Conservation (phyloP, 2,329 filamentous ascomycete species). For the Colletotrichum higginsianum region DNA sequence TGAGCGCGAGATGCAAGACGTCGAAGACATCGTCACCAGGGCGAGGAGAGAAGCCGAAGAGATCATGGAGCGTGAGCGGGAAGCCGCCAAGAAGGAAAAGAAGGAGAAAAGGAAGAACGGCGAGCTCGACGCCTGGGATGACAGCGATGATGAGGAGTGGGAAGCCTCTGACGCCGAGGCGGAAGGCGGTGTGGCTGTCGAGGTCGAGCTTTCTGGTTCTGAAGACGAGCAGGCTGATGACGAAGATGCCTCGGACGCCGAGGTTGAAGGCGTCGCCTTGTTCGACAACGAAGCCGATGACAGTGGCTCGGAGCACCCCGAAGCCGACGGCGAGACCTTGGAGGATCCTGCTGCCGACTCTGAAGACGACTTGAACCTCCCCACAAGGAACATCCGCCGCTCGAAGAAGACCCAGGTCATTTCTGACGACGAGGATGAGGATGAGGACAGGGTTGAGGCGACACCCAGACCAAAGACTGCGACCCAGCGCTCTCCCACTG, state of each 20-base stretch:
- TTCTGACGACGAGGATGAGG: constrained; percentile 79
- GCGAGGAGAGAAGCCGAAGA: constrained; percentile 85
- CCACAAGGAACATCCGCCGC: constrained; percentile 61
- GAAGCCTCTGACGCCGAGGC: constrained; percentile 57
- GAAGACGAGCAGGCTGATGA: constrained; percentile 54
- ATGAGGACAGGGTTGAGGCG: constrained; percentile 59
- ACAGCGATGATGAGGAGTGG: constrained; percentile 68
- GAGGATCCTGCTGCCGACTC: constrained; percentile 49
- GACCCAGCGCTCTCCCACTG: constrained; percentile 59
- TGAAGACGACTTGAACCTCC: constrained; percentile 58
- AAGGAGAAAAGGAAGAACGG: constrained; percentile 59
- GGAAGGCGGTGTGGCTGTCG: constrained; percentile 56
- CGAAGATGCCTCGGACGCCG: constrained; percentile 49
- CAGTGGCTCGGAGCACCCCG: constrained; percentile 53
- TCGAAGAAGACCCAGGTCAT: constrained; percentile 69
- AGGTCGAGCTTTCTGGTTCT: constrained; percentile 62
- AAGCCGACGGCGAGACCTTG: constrained; percentile 46
- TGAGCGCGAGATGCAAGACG: constrained; percentile 83
- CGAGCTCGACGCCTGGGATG: constrained; percentile 69
- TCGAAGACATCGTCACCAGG: constrained; percentile 90
- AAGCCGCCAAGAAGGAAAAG: constrained; percentile 76
- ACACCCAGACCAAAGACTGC: constrained; percentile 65
- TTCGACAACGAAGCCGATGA: constrained; percentile 60
- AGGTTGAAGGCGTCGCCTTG: constrained; percentile 50
- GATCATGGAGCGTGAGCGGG: constrained; percentile 83